phyloP scores from a whole-genome alignment of 352 stramenopile species.

The Elongisporangium undulatum region DNA sequence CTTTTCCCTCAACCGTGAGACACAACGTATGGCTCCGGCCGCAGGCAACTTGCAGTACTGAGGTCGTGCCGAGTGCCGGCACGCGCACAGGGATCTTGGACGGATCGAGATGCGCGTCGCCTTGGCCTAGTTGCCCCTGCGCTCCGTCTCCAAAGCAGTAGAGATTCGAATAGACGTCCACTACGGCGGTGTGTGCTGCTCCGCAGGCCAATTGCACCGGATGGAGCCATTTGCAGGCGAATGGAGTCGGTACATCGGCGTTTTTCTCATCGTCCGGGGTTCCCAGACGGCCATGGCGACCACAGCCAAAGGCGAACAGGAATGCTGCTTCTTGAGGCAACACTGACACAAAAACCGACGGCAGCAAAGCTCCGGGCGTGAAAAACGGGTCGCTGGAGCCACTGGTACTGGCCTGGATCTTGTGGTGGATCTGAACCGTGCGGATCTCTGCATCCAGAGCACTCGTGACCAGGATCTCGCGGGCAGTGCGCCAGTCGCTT shows the following conservation, averaged over 20 bases:
- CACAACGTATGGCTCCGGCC: slow-evolving; percentile 62
- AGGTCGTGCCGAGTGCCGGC: slow-evolving; percentile 23
- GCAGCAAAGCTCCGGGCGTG: slow-evolving; percentile 16
- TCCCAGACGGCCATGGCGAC: slow-evolving; percentile 45
- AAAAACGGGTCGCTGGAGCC: not conserved
- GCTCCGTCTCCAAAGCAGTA: slow-evolving; percentile 59
- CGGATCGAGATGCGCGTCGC: slow-evolving; percentile 43
- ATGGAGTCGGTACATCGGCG: slow-evolving; percentile 41
- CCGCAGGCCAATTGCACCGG: slow-evolving; percentile 65
- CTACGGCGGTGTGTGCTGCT: slow-evolving; percentile 60
- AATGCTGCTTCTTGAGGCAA: slow-evolving; percentile 70
- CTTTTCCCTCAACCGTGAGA: slow-evolving; percentile 42
- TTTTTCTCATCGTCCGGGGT: slow-evolving; percentile 34
- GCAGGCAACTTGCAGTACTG: slow-evolving; percentile 51
- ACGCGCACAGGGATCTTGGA: slow-evolving; percentile 55
- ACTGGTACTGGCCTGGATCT: slow-evolving; percentile 33
- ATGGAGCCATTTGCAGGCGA: slow-evolving; percentile 60
- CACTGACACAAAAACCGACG: slow-evolving; percentile 65
- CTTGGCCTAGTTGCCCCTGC: slow-evolving; percentile 53
- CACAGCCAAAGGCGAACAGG: slow-evolving; percentile 66
- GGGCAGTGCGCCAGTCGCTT: slow-evolving; percentile 44
- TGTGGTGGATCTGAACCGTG: slow-evolving; percentile 74
- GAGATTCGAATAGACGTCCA: slow-evolving; percentile 71
- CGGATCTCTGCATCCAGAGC: slow-evolving; percentile 45
- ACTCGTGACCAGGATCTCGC: slow-evolving; percentile 36